phyloP scores from a whole-genome alignment of 140 eudicot species.

The Stevia rebaudiana region DNA sequence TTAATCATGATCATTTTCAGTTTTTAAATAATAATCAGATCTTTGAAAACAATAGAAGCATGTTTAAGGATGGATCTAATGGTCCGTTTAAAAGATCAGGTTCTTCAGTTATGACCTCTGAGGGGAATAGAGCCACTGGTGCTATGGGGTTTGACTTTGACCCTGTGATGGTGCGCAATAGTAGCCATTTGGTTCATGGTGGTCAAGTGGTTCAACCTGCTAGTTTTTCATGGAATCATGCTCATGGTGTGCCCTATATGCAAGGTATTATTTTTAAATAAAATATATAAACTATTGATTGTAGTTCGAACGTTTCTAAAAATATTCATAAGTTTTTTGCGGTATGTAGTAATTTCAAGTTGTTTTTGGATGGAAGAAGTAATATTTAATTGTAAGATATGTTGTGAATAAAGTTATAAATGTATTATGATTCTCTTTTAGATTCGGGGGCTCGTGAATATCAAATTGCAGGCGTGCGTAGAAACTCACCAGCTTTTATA shows the following conservation, averaged over 20 bases:
- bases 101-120: slow-evolving; percentile 49
- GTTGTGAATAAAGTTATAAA: not conserved
- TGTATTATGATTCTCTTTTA: not conserved
- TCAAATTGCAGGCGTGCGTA: slow-evolving; percentile 38
- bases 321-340: too few relatives aligned
- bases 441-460: slow-evolving; percentile 39
- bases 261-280: too few relatives aligned
- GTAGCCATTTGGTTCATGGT: slow-evolving; percentile 43
- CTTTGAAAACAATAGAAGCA: slow-evolving; percentile 34
- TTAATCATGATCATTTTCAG: slow-evolving; percentile 41
- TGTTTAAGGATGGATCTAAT: slow-evolving; percentile 37
- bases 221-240: not conserved
- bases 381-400: not conserved
- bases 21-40: slow-evolving; percentile 32
- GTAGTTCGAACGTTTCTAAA: too few relatives aligned
- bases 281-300: too few relatives aligned
- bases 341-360: too few relatives aligned
- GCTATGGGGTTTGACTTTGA: slow-evolving; percentile 35
- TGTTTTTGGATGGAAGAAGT: not conserved
- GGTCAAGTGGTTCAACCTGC: slow-evolving; percentile 38
- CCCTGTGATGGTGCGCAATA: slow-evolving; percentile 25
- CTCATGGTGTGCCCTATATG: not conserved
- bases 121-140: slow-evolving; percentile 19
- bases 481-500: slow-evolving; percentile 33
- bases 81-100: slow-evolving; percentile 53